Evolutionary conservation across 2,329 filamentous ascomycete species (phyloP).

Genomic region (Pseudocercospora macadamiae): DNA sequence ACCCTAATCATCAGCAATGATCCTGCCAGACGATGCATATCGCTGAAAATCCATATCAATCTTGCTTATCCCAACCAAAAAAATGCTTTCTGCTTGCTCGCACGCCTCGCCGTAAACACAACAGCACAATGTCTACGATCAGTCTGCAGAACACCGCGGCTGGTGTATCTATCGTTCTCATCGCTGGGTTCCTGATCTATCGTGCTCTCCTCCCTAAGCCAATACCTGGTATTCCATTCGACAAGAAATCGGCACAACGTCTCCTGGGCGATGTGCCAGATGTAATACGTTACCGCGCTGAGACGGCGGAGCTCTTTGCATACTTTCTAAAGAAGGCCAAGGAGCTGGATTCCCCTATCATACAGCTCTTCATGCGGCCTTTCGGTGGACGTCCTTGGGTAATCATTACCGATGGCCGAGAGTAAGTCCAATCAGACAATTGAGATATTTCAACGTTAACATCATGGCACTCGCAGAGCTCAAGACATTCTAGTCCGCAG

Average conservation of each 20-base stretch:
- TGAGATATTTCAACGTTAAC: too few relatives aligned
- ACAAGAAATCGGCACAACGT: slow-evolving; percentile 4
- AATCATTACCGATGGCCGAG: not conserved
- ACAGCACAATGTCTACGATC: too few relatives aligned
- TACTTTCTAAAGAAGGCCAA: not conserved
- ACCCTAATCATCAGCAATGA: too few relatives aligned
- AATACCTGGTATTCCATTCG: slow-evolving; percentile 6
- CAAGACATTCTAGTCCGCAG: slow-evolving; percentile 7
- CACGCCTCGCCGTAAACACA: too few relatives aligned
- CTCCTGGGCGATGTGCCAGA: slow-evolving; percentile 4
- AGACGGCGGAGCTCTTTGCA: not conserved
- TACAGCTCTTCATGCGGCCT: slow-evolving; percentile 12
- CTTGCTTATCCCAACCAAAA: too few relatives aligned
- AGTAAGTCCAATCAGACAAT: not conserved
- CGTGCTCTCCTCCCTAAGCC: slow-evolving; percentile 4
- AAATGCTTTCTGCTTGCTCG: too few relatives aligned
- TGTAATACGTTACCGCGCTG: not conserved
- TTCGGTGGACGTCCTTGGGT: slow-evolving; percentile 6
- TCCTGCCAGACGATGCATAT: too few relatives aligned
- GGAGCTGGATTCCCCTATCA: slow-evolving; percentile 5
- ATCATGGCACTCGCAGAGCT: not conserved
- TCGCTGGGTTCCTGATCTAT: not conserved
- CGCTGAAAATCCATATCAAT: too few relatives aligned
- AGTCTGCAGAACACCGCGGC: not conserved
- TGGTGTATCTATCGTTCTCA: not conserved